These are phyloP conservation scores for Hypoxylon lienhwacheense DNA, from an alignment of 495 filamentous ascomycete genomes.

Conservation along the genomic window DNA sequence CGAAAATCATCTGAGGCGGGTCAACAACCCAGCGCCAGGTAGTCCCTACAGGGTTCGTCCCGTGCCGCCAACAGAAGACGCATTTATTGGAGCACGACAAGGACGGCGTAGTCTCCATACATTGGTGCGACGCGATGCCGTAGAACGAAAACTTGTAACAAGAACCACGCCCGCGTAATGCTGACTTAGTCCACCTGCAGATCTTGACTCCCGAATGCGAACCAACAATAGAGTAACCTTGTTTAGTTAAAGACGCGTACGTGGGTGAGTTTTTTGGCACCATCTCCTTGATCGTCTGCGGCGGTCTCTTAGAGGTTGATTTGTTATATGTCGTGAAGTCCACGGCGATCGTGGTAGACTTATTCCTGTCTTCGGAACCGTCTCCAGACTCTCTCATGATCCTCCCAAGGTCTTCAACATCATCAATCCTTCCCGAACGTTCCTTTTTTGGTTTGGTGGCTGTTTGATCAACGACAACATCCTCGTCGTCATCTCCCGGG, in stretches of 20 bases:
- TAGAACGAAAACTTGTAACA: conserved; percentile 99
- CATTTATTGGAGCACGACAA: conserved; percentile 97
- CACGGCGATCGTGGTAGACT: conserved; percentile 64
- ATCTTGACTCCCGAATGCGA: conserved; percentile 97
- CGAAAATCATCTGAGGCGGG: conserved; percentile 82
- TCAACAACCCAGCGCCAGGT: conserved; percentile 97
- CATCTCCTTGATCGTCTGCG: conserved; percentile 75
- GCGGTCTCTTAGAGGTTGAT: conserved; percentile 50
- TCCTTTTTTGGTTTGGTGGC: conserved; percentile 42
- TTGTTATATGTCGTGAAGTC: conserved; percentile 77
- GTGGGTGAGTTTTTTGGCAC: conserved; percentile 88
- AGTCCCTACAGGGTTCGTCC: conserved; percentile 94
- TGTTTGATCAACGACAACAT: conserved; percentile 53
- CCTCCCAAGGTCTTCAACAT: conserved; percentile 82
- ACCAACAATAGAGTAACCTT: conserved; percentile 93
- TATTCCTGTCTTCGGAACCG: conserved; percentile 41
- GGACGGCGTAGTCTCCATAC: conserved; percentile 96
- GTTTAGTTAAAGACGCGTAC: conserved; percentile 84
- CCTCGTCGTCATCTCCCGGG: conserved; percentile 59
- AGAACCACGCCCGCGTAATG: conserved; percentile 89
- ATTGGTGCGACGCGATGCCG: conserved; percentile 90
- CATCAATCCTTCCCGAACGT: conserved; percentile 57
- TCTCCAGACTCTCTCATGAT: conserved; percentile 55
- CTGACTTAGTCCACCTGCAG: conserved; percentile 97
- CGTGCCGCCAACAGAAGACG: conserved; percentile 98